These are phyloP conservation scores for Dillenia turbinata DNA, from an alignment of 164 flowering plant species.

Conservation along the genomic window DNA sequence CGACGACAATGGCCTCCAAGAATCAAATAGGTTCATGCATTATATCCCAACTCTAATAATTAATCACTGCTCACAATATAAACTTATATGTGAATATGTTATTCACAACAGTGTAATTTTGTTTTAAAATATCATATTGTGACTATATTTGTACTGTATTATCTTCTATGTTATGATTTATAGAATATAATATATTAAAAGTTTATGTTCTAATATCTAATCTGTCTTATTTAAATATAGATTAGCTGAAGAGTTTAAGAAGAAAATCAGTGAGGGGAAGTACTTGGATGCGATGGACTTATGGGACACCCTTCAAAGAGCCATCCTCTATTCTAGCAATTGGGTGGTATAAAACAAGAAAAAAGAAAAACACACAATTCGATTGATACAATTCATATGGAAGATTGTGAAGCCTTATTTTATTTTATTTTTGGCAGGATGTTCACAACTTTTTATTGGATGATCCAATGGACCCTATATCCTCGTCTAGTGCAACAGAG, in stretches of 20 bases:
- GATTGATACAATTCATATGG: too few species aligned
- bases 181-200: not conserved
- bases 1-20: conserved; percentile 45
- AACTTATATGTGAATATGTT: not conserved
- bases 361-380: too few species aligned
- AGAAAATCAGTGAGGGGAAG: conserved; percentile 39
- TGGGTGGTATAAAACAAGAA: conserved; percentile 43
- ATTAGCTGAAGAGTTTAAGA: conserved; percentile 52
- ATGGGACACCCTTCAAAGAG: conserved; percentile 54
- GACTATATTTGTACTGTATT: too few species aligned
- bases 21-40: conserved; percentile 66
- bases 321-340: conserved; percentile 37
- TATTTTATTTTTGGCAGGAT: conserved; percentile 46
- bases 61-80: not conserved
- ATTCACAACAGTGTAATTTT: not conserved
- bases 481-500: conserved; percentile 21
- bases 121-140: conserved; percentile 7
- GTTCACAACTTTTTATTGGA: conserved; percentile 83
- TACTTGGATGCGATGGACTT: conserved; percentile 50
- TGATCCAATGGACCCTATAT: conserved; percentile 36
- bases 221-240: conserved; percentile 34
- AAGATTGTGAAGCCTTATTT: too few species aligned
- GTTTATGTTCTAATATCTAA: too few species aligned
- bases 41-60: too few species aligned
- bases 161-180: too few species aligned